Evolutionary conservation across 441 rosid species (phyloP).

Genomic region (Biscutella laevigata): DNA sequence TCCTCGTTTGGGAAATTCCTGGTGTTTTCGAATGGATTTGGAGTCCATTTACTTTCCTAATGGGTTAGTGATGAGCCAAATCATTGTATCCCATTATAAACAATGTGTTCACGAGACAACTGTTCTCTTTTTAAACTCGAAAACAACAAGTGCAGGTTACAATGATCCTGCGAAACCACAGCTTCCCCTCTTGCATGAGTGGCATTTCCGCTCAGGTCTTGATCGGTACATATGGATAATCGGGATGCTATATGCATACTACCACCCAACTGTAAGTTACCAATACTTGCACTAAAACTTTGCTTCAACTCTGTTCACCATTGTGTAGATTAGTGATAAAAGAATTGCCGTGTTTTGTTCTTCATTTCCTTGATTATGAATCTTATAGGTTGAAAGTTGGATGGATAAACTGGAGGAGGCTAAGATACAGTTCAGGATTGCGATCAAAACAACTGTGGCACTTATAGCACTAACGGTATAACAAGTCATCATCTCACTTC

Average conservation of each 20-base stretch:
- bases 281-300: background rate
- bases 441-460: slow-evolving; percentile 44
- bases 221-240: slow-evolving; percentile 79
- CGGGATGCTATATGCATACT: slow-evolving; percentile 76
- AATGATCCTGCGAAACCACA: slow-evolving; percentile 60
- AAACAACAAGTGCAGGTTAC: slow-evolving; percentile 44
- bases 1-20: slow-evolving; percentile 66
- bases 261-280: slow-evolving; percentile 62
- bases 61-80: slow-evolving; percentile 40
- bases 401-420: slow-evolving; percentile 74
- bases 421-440: slow-evolving; percentile 39
- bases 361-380: slow-evolving; percentile 3
- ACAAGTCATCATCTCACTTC: slow-evolving; percentile 15
- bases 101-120: background rate
- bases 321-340: slow-evolving; percentile 1
- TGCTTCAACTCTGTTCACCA: slow-evolving; percentile 14
- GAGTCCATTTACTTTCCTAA: slow-evolving; percentile 56
- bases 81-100: slow-evolving; percentile 13
- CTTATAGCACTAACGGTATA: slow-evolving; percentile 34
- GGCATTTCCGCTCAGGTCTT: slow-evolving; percentile 84
- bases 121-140: slow-evolving; percentile 5
- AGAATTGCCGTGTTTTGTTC: background rate
- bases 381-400: slow-evolving; percentile 60
- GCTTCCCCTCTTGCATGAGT: slow-evolving; percentile 54
- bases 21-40: slow-evolving; percentile 63